Conservation (phyloP, 148 eudicot species). For the Fagopyrum esculentum region DNA sequence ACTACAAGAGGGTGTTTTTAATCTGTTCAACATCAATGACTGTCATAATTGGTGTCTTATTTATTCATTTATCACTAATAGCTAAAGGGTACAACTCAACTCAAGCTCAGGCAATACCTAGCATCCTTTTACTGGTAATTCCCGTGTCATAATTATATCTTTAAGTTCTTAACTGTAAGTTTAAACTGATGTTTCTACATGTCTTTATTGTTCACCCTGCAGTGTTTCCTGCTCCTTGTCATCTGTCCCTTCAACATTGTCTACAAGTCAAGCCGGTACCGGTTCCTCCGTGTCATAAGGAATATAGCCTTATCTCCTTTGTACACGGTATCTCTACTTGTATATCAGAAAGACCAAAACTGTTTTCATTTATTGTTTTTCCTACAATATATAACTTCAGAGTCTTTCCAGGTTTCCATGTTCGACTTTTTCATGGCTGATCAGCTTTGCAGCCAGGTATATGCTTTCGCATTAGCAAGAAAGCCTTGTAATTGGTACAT, state of each 20-base stretch:
- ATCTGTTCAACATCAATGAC: constrained; percentile 82
- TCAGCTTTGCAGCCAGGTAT: constrained; percentile 98
- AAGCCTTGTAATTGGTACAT: background rate
- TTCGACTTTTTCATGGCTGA: constrained; percentile 99
- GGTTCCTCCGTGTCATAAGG: constrained; percentile 58
- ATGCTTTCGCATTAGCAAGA: background rate
- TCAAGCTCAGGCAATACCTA: constrained; percentile 72
- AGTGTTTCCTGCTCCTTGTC: constrained; percentile 57
- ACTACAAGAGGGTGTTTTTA: constrained; percentile 85
- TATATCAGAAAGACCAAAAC: background rate
- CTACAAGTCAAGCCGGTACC: constrained; percentile 64
- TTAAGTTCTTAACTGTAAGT: constrained; percentile 5
- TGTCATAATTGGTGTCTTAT: constrained; percentile 64
- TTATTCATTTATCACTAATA: constrained; percentile 58
- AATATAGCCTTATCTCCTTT: constrained; percentile 81
- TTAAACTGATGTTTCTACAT: constrained; percentile 7
- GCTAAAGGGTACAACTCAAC: constrained; percentile 61
- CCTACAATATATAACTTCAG: background rate
- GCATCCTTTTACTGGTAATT: constrained; percentile 72
- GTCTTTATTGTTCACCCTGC: constrained; percentile 14
- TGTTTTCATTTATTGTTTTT: background rate
- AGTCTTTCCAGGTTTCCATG: constrained; percentile 64
- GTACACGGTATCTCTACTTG: constrained; percentile 48
- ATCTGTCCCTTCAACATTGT: constrained; percentile 75
- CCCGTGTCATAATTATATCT: constrained; percentile 4